These are phyloP conservation scores for Backusella liffmaniae DNA, from an alignment of 192 early-diverging fungal species.

Conservation along the genomic window DNA sequence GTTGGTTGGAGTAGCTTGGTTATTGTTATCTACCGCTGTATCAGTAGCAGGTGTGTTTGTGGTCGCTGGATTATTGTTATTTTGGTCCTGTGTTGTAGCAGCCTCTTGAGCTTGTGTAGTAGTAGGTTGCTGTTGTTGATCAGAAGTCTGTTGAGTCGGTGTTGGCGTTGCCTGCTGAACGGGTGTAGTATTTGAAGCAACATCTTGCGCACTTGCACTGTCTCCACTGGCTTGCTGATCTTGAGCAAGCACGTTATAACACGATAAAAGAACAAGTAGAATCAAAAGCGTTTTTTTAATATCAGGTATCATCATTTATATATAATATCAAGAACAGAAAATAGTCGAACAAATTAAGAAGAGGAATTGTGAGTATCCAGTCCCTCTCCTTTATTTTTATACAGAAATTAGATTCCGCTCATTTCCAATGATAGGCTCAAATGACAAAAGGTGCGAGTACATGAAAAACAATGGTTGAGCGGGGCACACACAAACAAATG, in stretches of 20 bases:
- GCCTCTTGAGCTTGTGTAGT: background rate
- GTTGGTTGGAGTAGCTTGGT: background rate
- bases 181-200: background rate
- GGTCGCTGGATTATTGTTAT: background rate
- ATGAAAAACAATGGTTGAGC: background rate
- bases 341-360: background rate
- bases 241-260: background rate
- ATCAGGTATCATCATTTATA: background rate
- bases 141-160: background rate
- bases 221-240: background rate
- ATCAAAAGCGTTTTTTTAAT: background rate
- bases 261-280: background rate
- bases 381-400: background rate
- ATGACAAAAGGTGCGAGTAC: background rate
- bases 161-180: background rate
- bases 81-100: background rate
- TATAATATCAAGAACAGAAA: background rate
- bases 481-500: constrained; percentile 2
- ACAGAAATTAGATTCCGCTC: background rate
- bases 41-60: background rate
- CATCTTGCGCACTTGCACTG: background rate
- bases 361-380: background rate
- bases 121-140: background rate
- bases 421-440: background rate
- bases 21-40: background rate